Evolutionary conservation across 1,284 basidiomycete genomes (phyloP).

Genomic region (Pseudozyma sp.): DNA sequence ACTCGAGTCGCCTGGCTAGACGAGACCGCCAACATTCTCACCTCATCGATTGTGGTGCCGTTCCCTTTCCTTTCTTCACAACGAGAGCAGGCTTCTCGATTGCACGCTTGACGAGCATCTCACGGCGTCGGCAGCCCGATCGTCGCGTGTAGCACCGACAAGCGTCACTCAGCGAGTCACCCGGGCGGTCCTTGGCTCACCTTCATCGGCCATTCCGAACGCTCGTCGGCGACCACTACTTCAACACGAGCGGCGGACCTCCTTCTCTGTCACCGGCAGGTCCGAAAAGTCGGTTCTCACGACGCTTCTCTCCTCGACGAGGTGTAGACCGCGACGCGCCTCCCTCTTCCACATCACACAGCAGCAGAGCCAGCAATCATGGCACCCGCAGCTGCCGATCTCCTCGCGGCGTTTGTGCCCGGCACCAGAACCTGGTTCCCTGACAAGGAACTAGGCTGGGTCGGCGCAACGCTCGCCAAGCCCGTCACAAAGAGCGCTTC

Average conservation of each 20-base stretch:
- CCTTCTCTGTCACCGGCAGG: conserved; percentile 7
- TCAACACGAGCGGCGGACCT: not conserved
- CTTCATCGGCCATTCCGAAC: not conserved
- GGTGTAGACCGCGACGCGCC: not conserved
- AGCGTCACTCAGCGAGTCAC: conserved; percentile 18
- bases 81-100: conserved; percentile 42
- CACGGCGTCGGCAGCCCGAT: not conserved
- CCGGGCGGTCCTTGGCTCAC: conserved; percentile 23
- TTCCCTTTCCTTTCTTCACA: not conserved
- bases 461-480: conserved; percentile 83
- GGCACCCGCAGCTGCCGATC: conserved; percentile 50
- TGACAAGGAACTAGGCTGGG: conserved; percentile 91
- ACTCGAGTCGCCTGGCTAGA: conserved; percentile 7
- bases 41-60: not conserved
- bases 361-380: conserved; percentile 12
- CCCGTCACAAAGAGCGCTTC: conserved; percentile 44
- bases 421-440: conserved; percentile 76
- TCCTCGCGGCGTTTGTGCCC: conserved; percentile 65
- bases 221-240: not conserved
- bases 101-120: not conserved
- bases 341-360: not conserved
- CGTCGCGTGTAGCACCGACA: not conserved
- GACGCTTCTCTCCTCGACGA: not conserved
- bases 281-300: not conserved
- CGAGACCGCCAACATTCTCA: conserved; percentile 9